Base-by-base conservation (phyloP, 1,284 basidiomycete genomes). In the Trametes polyzona region DNA sequence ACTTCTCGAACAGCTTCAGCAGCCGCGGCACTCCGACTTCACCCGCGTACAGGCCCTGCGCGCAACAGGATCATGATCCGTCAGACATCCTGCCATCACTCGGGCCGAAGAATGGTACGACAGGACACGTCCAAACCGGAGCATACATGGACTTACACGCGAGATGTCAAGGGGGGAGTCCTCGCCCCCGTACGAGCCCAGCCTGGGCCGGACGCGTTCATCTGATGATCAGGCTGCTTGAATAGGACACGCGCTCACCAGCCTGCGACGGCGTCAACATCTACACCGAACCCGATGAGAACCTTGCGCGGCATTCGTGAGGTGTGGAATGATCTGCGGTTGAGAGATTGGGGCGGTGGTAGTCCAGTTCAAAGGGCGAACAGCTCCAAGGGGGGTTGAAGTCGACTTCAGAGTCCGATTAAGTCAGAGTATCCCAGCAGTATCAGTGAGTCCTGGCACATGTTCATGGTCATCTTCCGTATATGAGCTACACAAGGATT, bases 1-100 rank as follows among this genome's bases (percentile, higher is more conserved):
- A 88, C 70, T 90, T 90, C n/a, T 78, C 74, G 73, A 92, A 90
- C 19, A 92, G 72, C 69, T 86, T 88, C 59, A 92, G 74, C 4
- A 92, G 76, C 12, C 89, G 82, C 4, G 81, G 84, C 0, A 80
- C 76, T 17, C 87, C 90, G 27, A 90, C 87, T 69, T 92, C 89
- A 14, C 89, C 90, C 0, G 90, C 84, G 64, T 82, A 89, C 74
- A 88, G 79, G 6, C 87, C 87, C 84, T 83, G 52, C 21, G 46
- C 21, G 19, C 10, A 16, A 24, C 10, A 21, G n/a, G n/a, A n/a
- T n/a, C n/a, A 10, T 16, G 12, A 26, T 6, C 14, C 35, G 33
- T 53, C 19, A 53, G 43, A 27, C 26, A n/a, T n/a, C n/a, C n/a
- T n/a, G n/a, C n/a, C n/a, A n/a, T n/a, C n/a, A 33, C 17, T 41